These are phyloP conservation scores for Lactifluus hygrophoroides DNA, from an alignment of 768 basidiomycete species.

Conservation along the genomic window DNA sequence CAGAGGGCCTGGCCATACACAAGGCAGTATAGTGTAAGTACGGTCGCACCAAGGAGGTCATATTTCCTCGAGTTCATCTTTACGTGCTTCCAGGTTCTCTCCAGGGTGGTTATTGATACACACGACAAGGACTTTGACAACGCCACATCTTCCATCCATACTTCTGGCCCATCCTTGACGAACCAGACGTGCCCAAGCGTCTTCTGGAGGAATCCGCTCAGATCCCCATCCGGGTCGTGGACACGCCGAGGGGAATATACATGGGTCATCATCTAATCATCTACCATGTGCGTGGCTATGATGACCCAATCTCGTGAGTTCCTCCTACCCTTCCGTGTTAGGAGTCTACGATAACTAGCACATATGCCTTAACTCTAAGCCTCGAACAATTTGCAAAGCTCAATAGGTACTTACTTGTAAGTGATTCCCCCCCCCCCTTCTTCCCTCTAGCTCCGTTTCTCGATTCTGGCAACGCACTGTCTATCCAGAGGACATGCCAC, in stretches of 20 bases:
- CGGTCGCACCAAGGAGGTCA: constrained; percentile 9
- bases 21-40: constrained; percentile 12
- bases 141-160: not conserved
- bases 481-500: too few species aligned
- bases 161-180: constrained; percentile 15
- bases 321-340: too few species aligned
- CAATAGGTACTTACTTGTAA: too few species aligned
- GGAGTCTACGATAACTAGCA: too few species aligned
- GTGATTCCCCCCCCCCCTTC: too few species aligned
- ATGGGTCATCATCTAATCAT: too few species aligned
- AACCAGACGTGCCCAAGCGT: not conserved
- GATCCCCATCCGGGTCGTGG: constrained; percentile 1
- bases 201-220: not conserved
- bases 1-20: constrained; percentile 13
- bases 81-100: not conserved
- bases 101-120: not conserved
- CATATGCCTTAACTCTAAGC: too few species aligned
- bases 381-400: too few species aligned
- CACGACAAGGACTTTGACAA: not conserved
- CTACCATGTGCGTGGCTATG: too few species aligned
- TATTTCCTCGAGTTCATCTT: constrained; percentile 15
- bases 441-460: too few species aligned
- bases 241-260: not conserved
- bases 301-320: too few species aligned
- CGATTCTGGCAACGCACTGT: too few species aligned